Evolutionary conservation across 2,329 filamentous ascomycete genomes (phyloP), one percentile per base, ranked within the genome.

Genomic region (Elsinoe australis): DNA sequence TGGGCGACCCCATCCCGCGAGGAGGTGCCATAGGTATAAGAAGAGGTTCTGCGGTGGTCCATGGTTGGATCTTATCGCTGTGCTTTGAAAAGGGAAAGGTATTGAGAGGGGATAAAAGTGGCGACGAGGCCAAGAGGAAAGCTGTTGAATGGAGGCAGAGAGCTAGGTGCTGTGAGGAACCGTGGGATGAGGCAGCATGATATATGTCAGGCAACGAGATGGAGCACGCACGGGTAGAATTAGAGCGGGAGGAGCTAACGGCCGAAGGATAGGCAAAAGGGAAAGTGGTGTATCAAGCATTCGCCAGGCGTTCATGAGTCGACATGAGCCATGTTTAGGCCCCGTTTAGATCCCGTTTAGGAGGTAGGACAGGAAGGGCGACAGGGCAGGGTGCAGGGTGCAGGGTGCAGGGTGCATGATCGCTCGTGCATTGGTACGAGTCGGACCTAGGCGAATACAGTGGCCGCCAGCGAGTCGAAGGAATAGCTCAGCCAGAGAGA

Each of bases 1-100:
- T 35, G 33, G 44, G 44, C 24, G 28, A 36, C 31, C 15, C 22
- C 26, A 21, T 41, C 34, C 24, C 32, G 32, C 12, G 42, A 31
- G n/a, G 49, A 32, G 14, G 22, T 33, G 21, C 44, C 49, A 22
- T 47, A 47, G 34, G 34, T 47, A 22, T 42, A 46, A n/a, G 42
- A 51, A 10, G 34, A 26, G 10, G 44, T 47, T 32, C 33, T 38
- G 17, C 45, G 45, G 15, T 48, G 45, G 4, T 48, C 45, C 32
- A 48, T 48, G 31, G 15, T 47, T n/a, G 7, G 14, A 26, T 14
- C n/a, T n/a, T n/a, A n/a, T n/a, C n/a, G n/a, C n/a, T n/a, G n/a
- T n/a, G n/a, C n/a, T 4, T 15, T 39, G 35, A 14, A 19, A 6
- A 24, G 35, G n/a, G 17, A 24, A 9, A 44, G n/a, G 28, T 28